Evolutionary conservation across 2,329 filamentous ascomycete species (phyloP), one percentile per base, ranked within the genome.

Genomic region (Epichloe festucae): DNA sequence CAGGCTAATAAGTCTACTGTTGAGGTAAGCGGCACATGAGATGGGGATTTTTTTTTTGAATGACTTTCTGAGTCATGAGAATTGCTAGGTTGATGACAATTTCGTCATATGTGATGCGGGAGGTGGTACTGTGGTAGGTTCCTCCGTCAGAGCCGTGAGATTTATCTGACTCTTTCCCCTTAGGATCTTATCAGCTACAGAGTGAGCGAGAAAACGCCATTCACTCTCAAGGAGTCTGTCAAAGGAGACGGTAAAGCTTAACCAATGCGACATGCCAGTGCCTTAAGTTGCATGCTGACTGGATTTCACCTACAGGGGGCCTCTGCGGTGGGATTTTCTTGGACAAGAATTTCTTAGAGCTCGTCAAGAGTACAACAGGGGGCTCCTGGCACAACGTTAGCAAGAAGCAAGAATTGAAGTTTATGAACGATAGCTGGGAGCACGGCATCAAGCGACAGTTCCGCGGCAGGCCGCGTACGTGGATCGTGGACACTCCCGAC

Each of bases 181-280:
- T 44, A 70, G 68, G 70, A 74, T 17, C 53, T 73, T 0, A 71
- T 73, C 41, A 71, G 61, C 19, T 73, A 73, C 17, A 53, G 58
- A 3, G 52, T 71, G 0, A 49, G 52, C 0, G 55, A 52, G 0
- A 51, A 48, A 0, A 4, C 56, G 0, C 67, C 68, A 0, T 61
- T 70, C 8, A 27, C 49, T 0, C 56, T 73, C 0, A 54, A 60
- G 3, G 71, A 74, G 12, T 60, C 63, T 0, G 68, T 71, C 1
- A 56, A 59, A 14, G 71, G 71, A 0, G 59, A 68, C 7, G 70
- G 70, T 62, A 11, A 36, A 60, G 58, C 11, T 45, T 36, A 4
- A 21, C 10, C 41, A 12, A 41, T 14, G 12, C n/a, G 31, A 27
- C 1, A 14, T 11, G 4, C 4, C n/a, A 0, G 3, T 5, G 1